phyloP scores from a whole-genome alignment of 257 asterid genomes.

The Solanum bukasovii region DNA sequence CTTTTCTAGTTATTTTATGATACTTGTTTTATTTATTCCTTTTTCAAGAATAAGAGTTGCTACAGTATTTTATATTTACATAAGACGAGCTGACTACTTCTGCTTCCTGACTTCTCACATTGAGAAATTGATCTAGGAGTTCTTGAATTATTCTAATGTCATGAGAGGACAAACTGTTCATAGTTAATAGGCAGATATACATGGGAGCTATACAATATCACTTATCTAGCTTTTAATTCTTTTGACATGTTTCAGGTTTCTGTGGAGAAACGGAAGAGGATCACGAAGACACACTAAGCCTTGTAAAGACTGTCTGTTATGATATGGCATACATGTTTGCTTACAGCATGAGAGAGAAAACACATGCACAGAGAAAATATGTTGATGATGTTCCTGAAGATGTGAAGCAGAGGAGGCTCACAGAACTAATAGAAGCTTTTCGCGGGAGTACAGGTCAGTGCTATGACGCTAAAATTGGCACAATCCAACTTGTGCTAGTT shows the following conservation, averaged over 20 bases:
- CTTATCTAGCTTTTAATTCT: constrained; percentile 1
- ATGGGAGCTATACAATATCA: neutral
- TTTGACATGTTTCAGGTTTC: constrained; percentile 48
- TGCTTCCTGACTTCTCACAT: neutral
- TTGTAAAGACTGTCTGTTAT: constrained; percentile 57
- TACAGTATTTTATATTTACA: neutral
- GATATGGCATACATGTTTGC: constrained; percentile 99
- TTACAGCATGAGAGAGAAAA: constrained; percentile 98
- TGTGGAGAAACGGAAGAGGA: constrained; percentile 97
- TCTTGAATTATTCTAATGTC: neutral
- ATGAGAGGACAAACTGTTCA: neutral
- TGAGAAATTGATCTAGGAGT: neutral
- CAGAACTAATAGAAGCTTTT: constrained; percentile 77
- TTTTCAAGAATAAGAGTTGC: neutral
- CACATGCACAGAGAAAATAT: constrained; percentile 92
- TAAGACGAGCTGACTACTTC: neutral
- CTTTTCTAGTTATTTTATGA: neutral
- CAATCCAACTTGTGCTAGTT: constrained; percentile 73
- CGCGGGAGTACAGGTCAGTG: constrained; percentile 81
- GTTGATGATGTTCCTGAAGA: constrained; percentile 72
- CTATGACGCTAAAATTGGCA: constrained; percentile 66
- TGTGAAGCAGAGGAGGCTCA: constrained; percentile 76
- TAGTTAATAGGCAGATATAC: neutral
- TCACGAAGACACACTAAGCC: constrained; percentile 70
- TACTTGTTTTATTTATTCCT: neutral